A percentile compares a stretch with the other conserved stretches of the same genome.
These are phyloP conservation scores for Calocera viscosa DNA, from an alignment of 768 basidiomycete genomes.

Conservation along the genomic window DNA sequence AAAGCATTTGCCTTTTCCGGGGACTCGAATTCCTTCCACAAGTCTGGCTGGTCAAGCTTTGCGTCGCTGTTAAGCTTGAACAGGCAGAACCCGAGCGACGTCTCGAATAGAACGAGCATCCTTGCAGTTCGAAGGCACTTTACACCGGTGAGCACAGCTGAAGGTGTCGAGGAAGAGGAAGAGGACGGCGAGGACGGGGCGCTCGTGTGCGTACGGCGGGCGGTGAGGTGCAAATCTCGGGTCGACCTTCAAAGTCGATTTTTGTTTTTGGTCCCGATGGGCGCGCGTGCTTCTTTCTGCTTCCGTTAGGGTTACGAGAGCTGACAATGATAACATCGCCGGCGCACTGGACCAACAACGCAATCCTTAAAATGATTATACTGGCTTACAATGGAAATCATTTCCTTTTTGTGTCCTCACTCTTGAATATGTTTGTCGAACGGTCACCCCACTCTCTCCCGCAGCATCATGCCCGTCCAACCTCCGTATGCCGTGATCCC, in stretches of 20 bases:
- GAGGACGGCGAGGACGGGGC: neutral
- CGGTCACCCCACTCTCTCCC: neutral
- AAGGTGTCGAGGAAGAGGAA: neutral
- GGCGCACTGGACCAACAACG: neutral
- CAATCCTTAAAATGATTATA: neutral
- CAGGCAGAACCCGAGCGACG: conserved; percentile 90
- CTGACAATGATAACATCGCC: neutral
- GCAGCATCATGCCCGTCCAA: neutral
- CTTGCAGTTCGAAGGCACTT: no score
- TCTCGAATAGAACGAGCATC: conserved; percentile 97
- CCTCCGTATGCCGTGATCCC: neutral
- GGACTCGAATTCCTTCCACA: conserved; percentile 86
- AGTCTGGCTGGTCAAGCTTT: conserved; percentile 72
- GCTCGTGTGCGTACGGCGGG: neutral
- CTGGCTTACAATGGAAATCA: neutral
- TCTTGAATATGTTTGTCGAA: neutral
- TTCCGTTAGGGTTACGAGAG: neutral
- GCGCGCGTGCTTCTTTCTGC: neutral
- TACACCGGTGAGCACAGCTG: no score
- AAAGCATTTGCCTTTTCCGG: conserved; percentile 85
- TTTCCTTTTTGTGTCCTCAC: neutral
- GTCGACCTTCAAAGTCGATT: no score
- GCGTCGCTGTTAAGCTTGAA: conserved; percentile 89
- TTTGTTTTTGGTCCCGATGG: conserved; percentile 7
- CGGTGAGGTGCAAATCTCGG: no score